Base-by-base conservation (phyloP, 2,329 filamentous ascomycete species). In the Apiospora saccharicola region DNA sequence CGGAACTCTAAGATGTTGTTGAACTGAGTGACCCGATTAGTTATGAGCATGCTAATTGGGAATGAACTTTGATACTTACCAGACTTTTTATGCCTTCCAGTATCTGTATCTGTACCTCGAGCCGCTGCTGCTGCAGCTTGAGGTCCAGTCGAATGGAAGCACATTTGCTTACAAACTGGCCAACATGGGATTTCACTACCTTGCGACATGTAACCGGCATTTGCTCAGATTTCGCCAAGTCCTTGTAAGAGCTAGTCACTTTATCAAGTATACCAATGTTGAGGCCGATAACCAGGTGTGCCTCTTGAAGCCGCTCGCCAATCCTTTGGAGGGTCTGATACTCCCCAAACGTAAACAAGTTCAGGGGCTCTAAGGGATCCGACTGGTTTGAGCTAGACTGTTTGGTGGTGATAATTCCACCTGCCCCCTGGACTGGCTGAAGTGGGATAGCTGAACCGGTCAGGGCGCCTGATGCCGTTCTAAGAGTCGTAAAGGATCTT, bases 1-100 rank as follows among this genome's bases (percentile, higher is more conserved):
- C 74, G 75, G 53, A 81, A 80, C 30, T 85, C 76, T 0, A 83
- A 71, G n/a, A 49, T 49, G 10, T 49, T 49, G n/a, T 49, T 49
- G 22, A 49, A 49, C 47, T 49, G 47, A 12, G 22, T 49, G 47
- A 6, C 7, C 8, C 5, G 6, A 24, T 49, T 6, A 49, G 47
- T 6, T 10, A 49, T 22, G 22, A n/a, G 12, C 22, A 10, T 10
- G 22, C 22, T 22, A 49, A 24, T 12, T 24, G 22, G 6, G 22
- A 49, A 6, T 24, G 19, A 22, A 8, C 22, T 49, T 19, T 8
- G 22, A n/a, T 10, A 49, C 47, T 49, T 12, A 49, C 47, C 22
- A 49, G 47, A 24, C 47, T 49, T 6, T 49, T 49, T 8, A 10
- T 24, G 22, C 47, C 47, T n/a, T 49, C 47, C 10, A 49, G 6